Conservation (phyloP, 352 stramenopile genomes). For the Phytophthora kernoviae region DNA sequence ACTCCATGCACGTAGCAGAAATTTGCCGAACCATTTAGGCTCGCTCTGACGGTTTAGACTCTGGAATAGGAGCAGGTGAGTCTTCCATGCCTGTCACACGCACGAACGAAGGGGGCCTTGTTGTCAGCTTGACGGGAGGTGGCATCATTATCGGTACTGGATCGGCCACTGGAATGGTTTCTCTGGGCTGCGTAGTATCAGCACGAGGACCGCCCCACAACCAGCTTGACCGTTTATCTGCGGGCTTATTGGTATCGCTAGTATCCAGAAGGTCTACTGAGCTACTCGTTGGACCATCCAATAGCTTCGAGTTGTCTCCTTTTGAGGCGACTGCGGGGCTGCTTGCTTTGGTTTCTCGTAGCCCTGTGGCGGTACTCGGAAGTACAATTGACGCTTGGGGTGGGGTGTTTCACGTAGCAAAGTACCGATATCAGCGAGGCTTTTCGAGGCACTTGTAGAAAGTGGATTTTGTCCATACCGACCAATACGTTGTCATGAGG, state of each 20-base stretch:
- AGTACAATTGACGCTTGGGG: conserved; percentile 50
- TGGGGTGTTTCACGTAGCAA: conserved; percentile 64
- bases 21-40: conserved; percentile 15
- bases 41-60: background rate
- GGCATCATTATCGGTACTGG: background rate
- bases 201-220: conserved; percentile 17
- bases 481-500: conserved; percentile 52
- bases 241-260: conserved; percentile 10
- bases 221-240: conserved; percentile 14
- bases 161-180: too few species aligned
- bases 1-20: conserved; percentile 14
- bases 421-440: conserved; percentile 57
- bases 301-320: conserved; percentile 24
- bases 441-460: conserved; percentile 47
- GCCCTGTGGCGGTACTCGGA: conserved; percentile 37
- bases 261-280: conserved; percentile 13
- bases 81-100: conserved; percentile 36
- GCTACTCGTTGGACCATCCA: conserved; percentile 19
- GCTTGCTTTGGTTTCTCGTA: conserved; percentile 13
- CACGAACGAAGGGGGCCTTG: conserved; percentile 22
- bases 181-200: conserved; percentile 8
- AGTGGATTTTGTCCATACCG: conserved; percentile 67
- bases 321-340: conserved; percentile 2
- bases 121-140: conserved; percentile 3
- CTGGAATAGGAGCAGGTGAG: conserved; percentile 1